Conservation (phyloP, 768 basidiomycete species). For the Ramaria sp. region DNA sequence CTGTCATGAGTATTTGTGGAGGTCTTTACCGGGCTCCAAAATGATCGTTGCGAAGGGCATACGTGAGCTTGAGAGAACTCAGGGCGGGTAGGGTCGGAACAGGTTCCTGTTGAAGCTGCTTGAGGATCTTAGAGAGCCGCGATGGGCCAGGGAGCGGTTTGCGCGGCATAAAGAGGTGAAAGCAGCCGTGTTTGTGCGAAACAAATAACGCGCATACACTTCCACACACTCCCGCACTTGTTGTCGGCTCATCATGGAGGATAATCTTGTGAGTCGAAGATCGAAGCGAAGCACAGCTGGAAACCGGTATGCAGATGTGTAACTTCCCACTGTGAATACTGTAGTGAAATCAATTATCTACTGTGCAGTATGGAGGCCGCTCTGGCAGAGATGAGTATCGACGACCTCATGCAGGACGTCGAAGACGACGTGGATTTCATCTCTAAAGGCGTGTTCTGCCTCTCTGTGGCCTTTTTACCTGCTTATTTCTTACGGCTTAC, state of each 20-base stretch:
- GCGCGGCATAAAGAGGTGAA: slow-evolving; percentile 17
- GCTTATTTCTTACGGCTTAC: background rate
- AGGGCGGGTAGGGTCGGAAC: slow-evolving; percentile 37
- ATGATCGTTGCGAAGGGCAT: slow-evolving; percentile 56
- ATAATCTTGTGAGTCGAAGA: slow-evolving; percentile 45
- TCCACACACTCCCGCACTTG: background rate
- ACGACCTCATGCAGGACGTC: slow-evolving; percentile 43
- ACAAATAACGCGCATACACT: slow-evolving; percentile 1
- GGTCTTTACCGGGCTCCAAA: slow-evolving; percentile 57
- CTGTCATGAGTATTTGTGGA: background rate
- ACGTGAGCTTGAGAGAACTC: slow-evolving; percentile 41
- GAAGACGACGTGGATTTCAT: slow-evolving; percentile 72
- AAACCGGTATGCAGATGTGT: slow-evolving; percentile 44
- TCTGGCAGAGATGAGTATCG: slow-evolving; percentile 54
- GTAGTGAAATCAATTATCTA: background rate
- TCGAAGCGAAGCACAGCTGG: slow-evolving; percentile 67
- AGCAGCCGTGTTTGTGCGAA: background rate
- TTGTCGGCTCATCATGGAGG: slow-evolving; percentile 17
- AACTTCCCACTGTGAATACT: background rate
- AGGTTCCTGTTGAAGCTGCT: slow-evolving; percentile 39
- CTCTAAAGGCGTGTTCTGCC: slow-evolving; percentile 37
- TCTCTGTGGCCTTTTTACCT: background rate
- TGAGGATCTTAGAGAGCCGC: slow-evolving; percentile 42
- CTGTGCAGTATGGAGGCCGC: slow-evolving; percentile 61
- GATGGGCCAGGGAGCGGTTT: slow-evolving; percentile 33